Percentiles rank a stretch among this genome's conserved stretches.
Evolutionary conservation across 2,329 filamentous ascomycete species (phyloP).

Genomic region (Ilyonectria sp.): DNA sequence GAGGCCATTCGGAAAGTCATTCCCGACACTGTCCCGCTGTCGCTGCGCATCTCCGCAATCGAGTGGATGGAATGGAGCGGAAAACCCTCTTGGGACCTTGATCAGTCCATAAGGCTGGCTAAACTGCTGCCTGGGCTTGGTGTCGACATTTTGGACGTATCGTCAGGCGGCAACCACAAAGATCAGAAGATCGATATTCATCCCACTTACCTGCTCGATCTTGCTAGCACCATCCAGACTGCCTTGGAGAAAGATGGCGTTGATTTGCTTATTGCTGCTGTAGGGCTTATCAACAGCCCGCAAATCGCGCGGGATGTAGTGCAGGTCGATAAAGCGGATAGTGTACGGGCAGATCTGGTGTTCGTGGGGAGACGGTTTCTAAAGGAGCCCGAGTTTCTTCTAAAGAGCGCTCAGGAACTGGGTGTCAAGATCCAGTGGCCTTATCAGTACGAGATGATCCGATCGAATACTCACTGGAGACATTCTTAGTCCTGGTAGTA

Average conservation of each 20-base stretch:
- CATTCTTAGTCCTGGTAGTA: too few species aligned
- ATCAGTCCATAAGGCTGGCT: conserved; percentile 75
- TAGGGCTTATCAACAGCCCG: conserved; percentile 63
- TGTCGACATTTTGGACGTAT: conserved; percentile 83
- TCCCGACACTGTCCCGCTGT: conserved; percentile 77
- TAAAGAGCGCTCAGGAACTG: conserved; percentile 68
- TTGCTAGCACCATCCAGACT: conserved; percentile 79
- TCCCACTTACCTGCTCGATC: conserved; percentile 76
- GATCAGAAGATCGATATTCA: conserved; percentile 66
- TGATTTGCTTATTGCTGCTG: conserved; percentile 61
- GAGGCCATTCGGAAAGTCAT: conserved; percentile 74
- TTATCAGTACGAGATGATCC: too few species aligned
- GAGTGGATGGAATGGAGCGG: conserved; percentile 79
- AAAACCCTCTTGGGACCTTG: conserved; percentile 75
- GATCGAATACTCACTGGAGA: too few species aligned
- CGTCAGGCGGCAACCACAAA: conserved; percentile 75
- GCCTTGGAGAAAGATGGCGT: conserved; percentile 70
- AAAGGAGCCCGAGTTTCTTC: conserved; percentile 70
- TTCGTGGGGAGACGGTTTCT: conserved; percentile 68
- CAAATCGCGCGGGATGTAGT: conserved; percentile 64
- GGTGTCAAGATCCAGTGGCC: conserved; percentile 54
- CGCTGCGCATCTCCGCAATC: conserved; percentile 79
- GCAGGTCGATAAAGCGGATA: conserved; percentile 49
- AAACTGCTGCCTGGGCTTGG: conserved; percentile 74
- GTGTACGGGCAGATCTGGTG: conserved; percentile 60